Evolutionary conservation across 176 grass and related monocot species (phyloP).

Genomic region (Poa annua): DNA sequence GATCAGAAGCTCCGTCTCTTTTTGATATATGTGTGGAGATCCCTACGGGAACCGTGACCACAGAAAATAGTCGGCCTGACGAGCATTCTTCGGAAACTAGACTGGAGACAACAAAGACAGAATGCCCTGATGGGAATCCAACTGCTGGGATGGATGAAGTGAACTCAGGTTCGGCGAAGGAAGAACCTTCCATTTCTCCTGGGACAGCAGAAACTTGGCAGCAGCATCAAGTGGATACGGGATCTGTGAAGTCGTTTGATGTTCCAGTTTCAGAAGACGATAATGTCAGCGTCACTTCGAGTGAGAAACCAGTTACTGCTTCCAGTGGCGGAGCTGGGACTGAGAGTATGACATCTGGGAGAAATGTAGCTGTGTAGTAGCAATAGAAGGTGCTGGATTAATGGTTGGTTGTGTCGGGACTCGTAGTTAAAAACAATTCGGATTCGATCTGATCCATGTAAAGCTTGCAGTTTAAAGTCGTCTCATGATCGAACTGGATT

Average conservation of each 20-base stretch:
- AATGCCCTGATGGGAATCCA: constrained; percentile 28
- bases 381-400: not conserved
- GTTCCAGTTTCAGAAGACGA: constrained; percentile 16
- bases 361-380: constrained; percentile 7
- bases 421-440: not conserved
- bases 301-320: not conserved
- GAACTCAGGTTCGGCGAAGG: not conserved
- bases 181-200: not conserved
- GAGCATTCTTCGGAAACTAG: constrained; percentile 11
- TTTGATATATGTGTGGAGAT: constrained; percentile 49
- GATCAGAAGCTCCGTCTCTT: constrained; percentile 39
- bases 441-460: not conserved
- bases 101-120: not conserved
- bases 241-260: not conserved
- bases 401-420: not conserved
- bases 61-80: not conserved
- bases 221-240: constrained; percentile 4
- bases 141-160: constrained; percentile 27
- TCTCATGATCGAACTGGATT: not conserved
- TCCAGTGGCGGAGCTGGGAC: constrained; percentile 3
- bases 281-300: not conserved
- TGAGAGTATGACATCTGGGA: constrained; percentile 20
- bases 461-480: not conserved
- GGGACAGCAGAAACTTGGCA: constrained; percentile 4
- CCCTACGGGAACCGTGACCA: not conserved